Evolutionary conservation across 2,329 filamentous ascomycete genomes (phyloP).

Genomic region (Sclerotinia minor): DNA sequence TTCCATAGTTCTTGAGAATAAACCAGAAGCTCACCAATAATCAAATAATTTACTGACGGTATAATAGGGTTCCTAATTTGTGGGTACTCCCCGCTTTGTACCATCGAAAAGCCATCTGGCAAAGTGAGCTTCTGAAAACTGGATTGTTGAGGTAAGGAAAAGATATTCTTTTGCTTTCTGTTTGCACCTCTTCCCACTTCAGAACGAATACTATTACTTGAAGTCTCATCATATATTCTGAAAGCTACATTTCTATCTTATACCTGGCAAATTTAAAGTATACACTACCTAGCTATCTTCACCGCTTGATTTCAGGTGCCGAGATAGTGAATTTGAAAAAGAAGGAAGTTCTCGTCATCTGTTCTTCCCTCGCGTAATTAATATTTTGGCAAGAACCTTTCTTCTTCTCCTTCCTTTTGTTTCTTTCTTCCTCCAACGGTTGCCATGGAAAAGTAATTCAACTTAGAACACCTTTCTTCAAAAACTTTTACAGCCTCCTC

Average conservation of each 20-base stretch:
- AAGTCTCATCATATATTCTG: constrained; percentile 8
- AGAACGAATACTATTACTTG: constrained; percentile 1
- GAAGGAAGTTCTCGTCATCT: constrained; percentile 6
- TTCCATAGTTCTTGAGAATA: not conserved
- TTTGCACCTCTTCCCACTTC: not conserved
- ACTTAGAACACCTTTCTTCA: not conserved
- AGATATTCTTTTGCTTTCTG: not conserved
- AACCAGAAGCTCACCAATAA: too few species aligned
- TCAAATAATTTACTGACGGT: not conserved
- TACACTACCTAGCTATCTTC: not conserved
- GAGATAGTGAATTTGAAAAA: not conserved
- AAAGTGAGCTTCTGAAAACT: not conserved
- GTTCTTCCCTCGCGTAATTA: constrained; percentile 1
- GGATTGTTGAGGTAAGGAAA: constrained; percentile 9
- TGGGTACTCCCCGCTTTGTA: not conserved
- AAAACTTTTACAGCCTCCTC: not conserved
- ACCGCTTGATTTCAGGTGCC: not conserved
- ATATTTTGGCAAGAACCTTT: not conserved
- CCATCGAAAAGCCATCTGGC: not conserved
- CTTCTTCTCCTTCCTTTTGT: not conserved
- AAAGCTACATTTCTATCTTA: too few species aligned
- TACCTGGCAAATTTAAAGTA: not conserved
- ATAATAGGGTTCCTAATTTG: not conserved
- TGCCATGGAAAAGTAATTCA: constrained; percentile 4
- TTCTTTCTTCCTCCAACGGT: not conserved